phyloP scores from a whole-genome alignment of 257 asterid species.

The Nicotiana obtusifolia region DNA sequence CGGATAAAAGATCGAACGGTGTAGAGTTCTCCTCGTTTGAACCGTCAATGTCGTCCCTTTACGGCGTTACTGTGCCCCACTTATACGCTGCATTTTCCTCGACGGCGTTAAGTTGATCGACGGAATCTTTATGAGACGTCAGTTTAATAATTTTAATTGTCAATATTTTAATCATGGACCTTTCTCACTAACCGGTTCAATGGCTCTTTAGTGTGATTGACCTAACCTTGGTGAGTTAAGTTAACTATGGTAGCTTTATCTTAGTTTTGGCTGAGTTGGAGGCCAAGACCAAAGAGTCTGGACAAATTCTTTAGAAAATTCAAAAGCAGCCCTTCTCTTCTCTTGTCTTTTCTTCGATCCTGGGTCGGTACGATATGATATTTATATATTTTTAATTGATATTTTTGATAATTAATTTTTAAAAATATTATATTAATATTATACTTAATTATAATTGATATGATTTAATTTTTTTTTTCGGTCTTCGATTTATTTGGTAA shows the following conservation, averaged over 20 bases:
- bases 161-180: conserved; percentile 24
- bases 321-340: not conserved
- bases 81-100: conserved; percentile 10
- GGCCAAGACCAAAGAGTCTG: not conserved
- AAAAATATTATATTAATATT: too few relatives aligned
- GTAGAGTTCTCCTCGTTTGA: conserved; percentile 18
- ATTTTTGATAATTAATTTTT: too few relatives aligned
- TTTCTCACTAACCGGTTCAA: conserved; percentile 28
- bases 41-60: conserved; percentile 18
- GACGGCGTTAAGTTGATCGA: conserved; percentile 28
- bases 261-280: conserved; percentile 1
- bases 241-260: conserved; percentile 14
- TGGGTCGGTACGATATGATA: too few relatives aligned
- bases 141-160: conserved; percentile 11
- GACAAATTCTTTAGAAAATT: not conserved
- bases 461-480: too few relatives aligned
- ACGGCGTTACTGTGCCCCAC: conserved; percentile 28
- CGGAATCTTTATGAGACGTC: conserved; percentile 35
- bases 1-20: conserved; percentile 37
- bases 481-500: too few relatives aligned
- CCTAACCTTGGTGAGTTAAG: conserved; percentile 17
- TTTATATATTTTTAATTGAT: too few relatives aligned
- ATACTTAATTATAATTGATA: too few relatives aligned
- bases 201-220: conserved; percentile 24
- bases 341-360: not conserved